Evolutionary conservation across 257 asterid genomes (phyloP), one percentile per base, ranked within the genome.

Genomic region (Lycium ferocissimum): DNA sequence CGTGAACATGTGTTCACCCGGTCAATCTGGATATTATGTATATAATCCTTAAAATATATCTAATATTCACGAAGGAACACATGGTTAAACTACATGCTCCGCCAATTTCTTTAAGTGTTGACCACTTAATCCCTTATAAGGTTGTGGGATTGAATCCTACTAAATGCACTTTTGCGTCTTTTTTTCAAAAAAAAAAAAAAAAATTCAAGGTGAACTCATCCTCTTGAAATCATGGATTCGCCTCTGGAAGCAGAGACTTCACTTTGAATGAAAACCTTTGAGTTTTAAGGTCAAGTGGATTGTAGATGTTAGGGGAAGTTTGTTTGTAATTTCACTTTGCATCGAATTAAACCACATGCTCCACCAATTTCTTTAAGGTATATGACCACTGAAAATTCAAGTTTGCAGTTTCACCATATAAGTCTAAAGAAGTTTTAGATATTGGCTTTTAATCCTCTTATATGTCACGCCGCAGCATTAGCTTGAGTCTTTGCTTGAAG

Each of bases 391-490:
- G 59, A 49, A 35, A 75, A 75, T 75, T 20, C 61, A 13, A 76
- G 22, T 13, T 53, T 76, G 82, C 82, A 51, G 82, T 51, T 76
- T 51, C 53, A 76, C 63, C 5, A 2, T 76, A 53, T 1, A 75
- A 22, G 62, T 51, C 26, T 26, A 22, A 59, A 3, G n/a, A 76
- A 76, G 65, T 76, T 2, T 26, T 76, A 26, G 63, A 51, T 76
- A 76, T 26, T 15, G 47, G 53, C 43, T 14, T 76, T 15, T 76
- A 26, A 20, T 26, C 47, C 47, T 4, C 47, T 53, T 51, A 51
- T 76, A 51, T 76, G 9, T 76, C 62, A 22, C 49, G 62, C 20
- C 37, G 49, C 62, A 49, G 81, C 81, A 75, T 75, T 75, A 75
- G 61, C 61, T 75, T 22, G 13, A 53, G 61, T 20, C 3, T 73